These are phyloP conservation scores for Apiospora pterosperma DNA, from an alignment of 2,329 filamentous ascomycete species.

Conservation along the genomic window DNA sequence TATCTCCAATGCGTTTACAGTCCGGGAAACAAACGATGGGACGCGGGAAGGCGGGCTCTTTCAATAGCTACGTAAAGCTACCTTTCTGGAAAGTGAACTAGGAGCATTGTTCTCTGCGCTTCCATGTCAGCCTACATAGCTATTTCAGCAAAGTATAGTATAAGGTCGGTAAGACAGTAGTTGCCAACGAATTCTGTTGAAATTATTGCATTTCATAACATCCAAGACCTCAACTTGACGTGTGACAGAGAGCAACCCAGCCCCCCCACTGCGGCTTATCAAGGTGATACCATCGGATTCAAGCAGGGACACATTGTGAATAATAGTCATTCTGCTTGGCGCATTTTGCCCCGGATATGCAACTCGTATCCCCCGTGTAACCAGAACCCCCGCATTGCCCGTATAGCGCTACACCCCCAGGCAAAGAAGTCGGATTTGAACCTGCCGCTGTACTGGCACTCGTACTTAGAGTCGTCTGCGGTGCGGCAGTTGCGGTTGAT, in stretches of 20 bases:
- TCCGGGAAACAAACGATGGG: no score
- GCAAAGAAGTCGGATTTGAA: neutral
- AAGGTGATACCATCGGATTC: neutral
- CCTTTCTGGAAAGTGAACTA: no score
- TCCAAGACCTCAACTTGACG: neutral
- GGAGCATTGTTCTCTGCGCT: no score
- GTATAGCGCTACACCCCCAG: neutral
- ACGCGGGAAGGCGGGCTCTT: no score
- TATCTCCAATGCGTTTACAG: neutral
- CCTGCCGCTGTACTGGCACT: neutral
- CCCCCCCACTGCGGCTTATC: neutral
- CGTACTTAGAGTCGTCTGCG: neutral
- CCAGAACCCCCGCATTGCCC: conserved; percentile 1
- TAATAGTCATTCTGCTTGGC: neutral
- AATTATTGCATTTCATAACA: neutral
- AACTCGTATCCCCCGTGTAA: neutral
- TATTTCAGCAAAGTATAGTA: no score
- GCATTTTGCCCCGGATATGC: neutral
- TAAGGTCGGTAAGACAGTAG: neutral
- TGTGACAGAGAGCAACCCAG: neutral
- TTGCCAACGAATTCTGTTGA: neutral
- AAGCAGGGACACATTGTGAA: neutral
- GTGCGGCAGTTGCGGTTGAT: neutral
- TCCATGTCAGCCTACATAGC: no score
- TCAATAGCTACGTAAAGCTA: no score